Conservation (phyloP, 2,329 filamentous ascomycete species). For the Anthostomella pinea region DNA sequence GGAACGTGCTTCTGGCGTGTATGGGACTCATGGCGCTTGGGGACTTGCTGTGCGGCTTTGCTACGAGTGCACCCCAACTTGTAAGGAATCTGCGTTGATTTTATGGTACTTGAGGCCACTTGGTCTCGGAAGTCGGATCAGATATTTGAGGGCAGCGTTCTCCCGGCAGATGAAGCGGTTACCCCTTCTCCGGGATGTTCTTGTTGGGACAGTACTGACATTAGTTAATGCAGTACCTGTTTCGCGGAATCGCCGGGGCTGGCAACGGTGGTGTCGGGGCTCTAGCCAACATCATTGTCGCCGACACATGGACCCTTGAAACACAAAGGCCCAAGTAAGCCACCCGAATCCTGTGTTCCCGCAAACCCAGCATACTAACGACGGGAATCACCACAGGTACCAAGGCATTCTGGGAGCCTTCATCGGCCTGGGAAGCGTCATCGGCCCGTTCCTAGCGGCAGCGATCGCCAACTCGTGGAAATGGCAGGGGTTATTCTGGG, state of each 20-base stretch:
- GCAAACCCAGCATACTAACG: too few relatives aligned
- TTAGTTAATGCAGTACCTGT: too few relatives aligned
- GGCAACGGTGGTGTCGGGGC: conserved; percentile 35
- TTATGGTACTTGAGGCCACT: too few relatives aligned
- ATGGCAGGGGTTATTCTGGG: background rate
- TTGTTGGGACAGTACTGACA: too few relatives aligned
- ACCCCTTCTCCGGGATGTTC: too few relatives aligned
- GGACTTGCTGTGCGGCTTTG: conserved; percentile 33
- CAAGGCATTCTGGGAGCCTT: conserved; percentile 42
- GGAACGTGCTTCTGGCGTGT: conserved; percentile 30
- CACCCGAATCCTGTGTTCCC: background rate
- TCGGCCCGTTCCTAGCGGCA: conserved; percentile 45
- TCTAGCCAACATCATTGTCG: conserved; percentile 37
- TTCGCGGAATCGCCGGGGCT: conserved; percentile 34
- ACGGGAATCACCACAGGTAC: conserved; percentile 34
- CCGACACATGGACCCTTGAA: conserved; percentile 36
- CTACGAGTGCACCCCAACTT: conserved; percentile 30
- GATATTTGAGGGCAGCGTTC: too few relatives aligned
- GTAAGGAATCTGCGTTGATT: too few relatives aligned
- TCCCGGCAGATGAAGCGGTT: too few relatives aligned
- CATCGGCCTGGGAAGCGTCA: conserved; percentile 43
- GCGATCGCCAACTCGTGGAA: conserved; percentile 30
- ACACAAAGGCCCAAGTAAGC: conserved; percentile 10
- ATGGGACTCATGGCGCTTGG: conserved; percentile 29
- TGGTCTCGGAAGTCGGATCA: too few relatives aligned